Conservation (phyloP, 495 filamentous ascomycete genomes). For the Tricharina praecox region DNA sequence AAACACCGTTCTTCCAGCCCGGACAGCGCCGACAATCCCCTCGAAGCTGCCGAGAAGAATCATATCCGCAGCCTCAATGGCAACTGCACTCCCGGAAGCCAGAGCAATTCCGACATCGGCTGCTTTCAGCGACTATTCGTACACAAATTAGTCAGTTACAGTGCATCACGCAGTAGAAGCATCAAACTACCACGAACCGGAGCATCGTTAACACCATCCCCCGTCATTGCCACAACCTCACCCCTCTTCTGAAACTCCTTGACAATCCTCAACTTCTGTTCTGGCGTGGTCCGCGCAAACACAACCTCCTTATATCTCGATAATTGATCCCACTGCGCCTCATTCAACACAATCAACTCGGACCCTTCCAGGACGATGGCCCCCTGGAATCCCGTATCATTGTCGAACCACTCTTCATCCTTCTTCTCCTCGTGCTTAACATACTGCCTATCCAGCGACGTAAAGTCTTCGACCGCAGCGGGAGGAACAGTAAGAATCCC, state of each 20-base stretch:
- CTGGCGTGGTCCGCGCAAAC: slow-evolving; percentile 54
- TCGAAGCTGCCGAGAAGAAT: slow-evolving; percentile 50
- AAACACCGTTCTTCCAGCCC: slow-evolving; percentile 41
- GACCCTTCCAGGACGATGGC: slow-evolving; percentile 40
- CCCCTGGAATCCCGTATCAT: slow-evolving; percentile 3
- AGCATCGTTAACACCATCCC: slow-evolving; percentile 44
- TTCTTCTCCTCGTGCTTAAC: slow-evolving; percentile 5
- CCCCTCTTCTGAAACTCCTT: slow-evolving; percentile 43
- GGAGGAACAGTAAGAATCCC: slow-evolving; percentile 42
- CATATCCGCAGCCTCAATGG: slow-evolving; percentile 56
- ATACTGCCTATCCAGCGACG: slow-evolving; percentile 18
- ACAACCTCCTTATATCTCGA: slow-evolving; percentile 45
- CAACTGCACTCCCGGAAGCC: slow-evolving; percentile 40
- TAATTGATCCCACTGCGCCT: slow-evolving; percentile 41
- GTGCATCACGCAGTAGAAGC: background rate
- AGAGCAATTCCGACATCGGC: slow-evolving; percentile 40
- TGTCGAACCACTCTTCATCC: slow-evolving; percentile 13
- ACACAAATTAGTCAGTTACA: background rate
- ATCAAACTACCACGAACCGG: slow-evolving; percentile 22
- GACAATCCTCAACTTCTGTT: slow-evolving; percentile 62
- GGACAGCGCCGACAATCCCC: slow-evolving; percentile 49
- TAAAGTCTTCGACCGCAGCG: slow-evolving; percentile 28
- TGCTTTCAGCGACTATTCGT: slow-evolving; percentile 31
- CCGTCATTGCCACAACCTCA: slow-evolving; percentile 34
- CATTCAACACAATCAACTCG: slow-evolving; percentile 40